These are phyloP conservation scores for Cucurbita argyrosperma DNA, from an alignment of 306 rosid genomes.

Conservation along the genomic window DNA sequence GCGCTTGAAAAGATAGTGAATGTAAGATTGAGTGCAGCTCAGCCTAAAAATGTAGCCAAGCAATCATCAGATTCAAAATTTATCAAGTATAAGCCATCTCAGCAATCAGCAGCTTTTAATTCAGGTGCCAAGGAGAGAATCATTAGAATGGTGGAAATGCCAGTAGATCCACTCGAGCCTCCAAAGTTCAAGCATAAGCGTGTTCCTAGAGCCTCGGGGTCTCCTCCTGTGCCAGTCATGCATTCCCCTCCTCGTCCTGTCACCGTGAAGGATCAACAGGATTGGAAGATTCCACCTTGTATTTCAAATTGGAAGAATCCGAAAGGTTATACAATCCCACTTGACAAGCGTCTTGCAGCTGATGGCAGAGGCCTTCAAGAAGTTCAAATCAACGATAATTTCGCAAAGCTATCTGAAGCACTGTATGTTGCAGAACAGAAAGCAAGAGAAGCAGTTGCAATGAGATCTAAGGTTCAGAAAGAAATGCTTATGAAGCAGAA, in stretches of 20 bases:
- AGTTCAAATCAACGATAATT: conserved; percentile 75
- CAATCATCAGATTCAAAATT: conserved; percentile 55
- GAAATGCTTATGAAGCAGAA: conserved; percentile 79
- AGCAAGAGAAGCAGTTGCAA: conserved; percentile 84
- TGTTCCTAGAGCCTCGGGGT: conserved; percentile 73
- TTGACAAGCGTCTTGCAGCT: conserved; percentile 81
- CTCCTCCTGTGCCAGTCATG: conserved; percentile 88
- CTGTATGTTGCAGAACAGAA: conserved; percentile 80
- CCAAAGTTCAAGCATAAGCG: conserved; percentile 90
- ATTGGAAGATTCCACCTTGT: conserved; percentile 92
- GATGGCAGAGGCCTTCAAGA: conserved; percentile 89
- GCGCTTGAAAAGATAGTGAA: conserved; percentile 82
- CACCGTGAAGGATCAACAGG: conserved; percentile 83
- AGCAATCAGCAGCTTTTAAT: conserved; percentile 68
- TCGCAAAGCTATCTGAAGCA: conserved; percentile 73
- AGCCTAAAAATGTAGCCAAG: conserved; percentile 69
- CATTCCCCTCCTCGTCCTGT: conserved; percentile 89
- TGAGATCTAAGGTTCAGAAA: conserved; percentile 87
- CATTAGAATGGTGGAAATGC: conserved; percentile 85
- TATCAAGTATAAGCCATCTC: conserved; percentile 81
- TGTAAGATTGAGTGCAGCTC: conserved; percentile 68
- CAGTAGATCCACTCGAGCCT: conserved; percentile 87
- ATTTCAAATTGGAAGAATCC: conserved; percentile 95
- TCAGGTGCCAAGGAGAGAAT: conserved; percentile 83
- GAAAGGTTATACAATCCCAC: conserved; percentile 78